Conservation (phyloP, 345 rosid species). For the Lumnitzera racemosa region DNA sequence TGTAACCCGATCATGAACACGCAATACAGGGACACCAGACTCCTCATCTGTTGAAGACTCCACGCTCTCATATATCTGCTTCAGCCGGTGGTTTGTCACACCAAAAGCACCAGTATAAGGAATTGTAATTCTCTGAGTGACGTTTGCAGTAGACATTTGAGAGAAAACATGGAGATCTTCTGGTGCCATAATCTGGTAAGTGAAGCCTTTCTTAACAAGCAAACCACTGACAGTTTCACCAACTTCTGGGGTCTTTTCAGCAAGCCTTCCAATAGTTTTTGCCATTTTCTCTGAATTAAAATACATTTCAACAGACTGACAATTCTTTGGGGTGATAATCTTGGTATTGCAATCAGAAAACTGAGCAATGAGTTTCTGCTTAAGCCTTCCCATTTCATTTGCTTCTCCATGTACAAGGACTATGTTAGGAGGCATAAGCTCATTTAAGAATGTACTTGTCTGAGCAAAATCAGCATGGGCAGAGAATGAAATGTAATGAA, state of each 20-base stretch:
- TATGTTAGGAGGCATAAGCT: constrained; percentile 92
- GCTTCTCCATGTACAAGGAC: constrained; percentile 94
- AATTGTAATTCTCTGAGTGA: constrained; percentile 76
- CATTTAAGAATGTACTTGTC: constrained; percentile 87
- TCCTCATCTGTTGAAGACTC: constrained; percentile 76
- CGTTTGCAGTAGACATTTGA: constrained; percentile 77
- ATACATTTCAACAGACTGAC: constrained; percentile 79
- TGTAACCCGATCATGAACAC: constrained; percentile 61
- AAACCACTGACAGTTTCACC: constrained; percentile 79
- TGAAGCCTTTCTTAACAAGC: constrained; percentile 86
- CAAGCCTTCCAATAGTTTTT: constrained; percentile 77
- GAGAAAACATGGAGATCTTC: constrained; percentile 95
- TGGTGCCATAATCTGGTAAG: constrained; percentile 95
- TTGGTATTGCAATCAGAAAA: constrained; percentile 73
- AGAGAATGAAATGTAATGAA: constrained; percentile 88
- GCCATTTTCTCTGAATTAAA: constrained; percentile 93
- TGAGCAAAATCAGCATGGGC: constrained; percentile 97
- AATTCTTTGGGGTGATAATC: constrained; percentile 81
- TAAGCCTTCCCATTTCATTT: constrained; percentile 90
- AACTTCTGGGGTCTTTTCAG: constrained; percentile 69
- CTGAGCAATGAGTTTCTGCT: constrained; percentile 72
- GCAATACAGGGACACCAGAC: constrained; percentile 49
- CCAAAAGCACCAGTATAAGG: constrained; percentile 78
- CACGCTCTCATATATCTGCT: constrained; percentile 74
- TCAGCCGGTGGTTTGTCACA: constrained; percentile 69